Percentiles rank a stretch among this genome's conserved stretches.
phyloP scores from a whole-genome alignment of 805 yeast species.

The Wickerhamiella domercqiae region DNA sequence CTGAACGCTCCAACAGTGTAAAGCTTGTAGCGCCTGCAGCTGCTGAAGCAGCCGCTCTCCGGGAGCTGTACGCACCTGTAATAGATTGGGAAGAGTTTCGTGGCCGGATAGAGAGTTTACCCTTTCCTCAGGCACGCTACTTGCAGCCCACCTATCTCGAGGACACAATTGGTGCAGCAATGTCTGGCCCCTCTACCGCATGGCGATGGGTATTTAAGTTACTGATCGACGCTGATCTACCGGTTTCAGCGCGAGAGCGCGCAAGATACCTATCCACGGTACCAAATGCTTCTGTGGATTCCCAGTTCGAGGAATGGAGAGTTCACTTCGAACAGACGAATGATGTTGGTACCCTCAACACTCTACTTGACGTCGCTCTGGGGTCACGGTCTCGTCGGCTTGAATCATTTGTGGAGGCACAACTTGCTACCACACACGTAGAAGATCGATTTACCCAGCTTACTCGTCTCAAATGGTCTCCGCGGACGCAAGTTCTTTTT shows the following conservation, averaged over 20 bases:
- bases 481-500: conserved; percentile 9
- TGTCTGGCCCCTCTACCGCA: conserved; percentile 5
- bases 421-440: conserved; percentile 13
- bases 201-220: conserved; percentile 16
- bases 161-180: conserved; percentile 17
- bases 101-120: conserved; percentile 17
- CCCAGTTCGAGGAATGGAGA: conserved; percentile 7
- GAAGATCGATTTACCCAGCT: conserved; percentile 24
- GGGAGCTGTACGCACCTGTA: conserved; percentile 3
- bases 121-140: conserved; percentile 23
- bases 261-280: conserved; percentile 15
- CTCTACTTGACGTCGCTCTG: conserved; percentile 20
- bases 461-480: conserved; percentile 12
- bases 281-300: background rate
- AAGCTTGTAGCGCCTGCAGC: too few species aligned
- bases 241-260: conserved; percentile 21
- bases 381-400: conserved; percentile 8
- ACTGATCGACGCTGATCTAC: conserved; percentile 20
- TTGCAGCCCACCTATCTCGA: conserved; percentile 23
- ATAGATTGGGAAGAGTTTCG: background rate
- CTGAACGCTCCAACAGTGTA: too few species aligned
- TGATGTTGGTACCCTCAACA: conserved; percentile 19
- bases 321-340: conserved; percentile 6
- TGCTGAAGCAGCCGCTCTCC: too few species aligned
- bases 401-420: conserved; percentile 12